phyloP scores from a whole-genome alignment of 768 basidiomycete species.

The Lyophyllum shimeji region DNA sequence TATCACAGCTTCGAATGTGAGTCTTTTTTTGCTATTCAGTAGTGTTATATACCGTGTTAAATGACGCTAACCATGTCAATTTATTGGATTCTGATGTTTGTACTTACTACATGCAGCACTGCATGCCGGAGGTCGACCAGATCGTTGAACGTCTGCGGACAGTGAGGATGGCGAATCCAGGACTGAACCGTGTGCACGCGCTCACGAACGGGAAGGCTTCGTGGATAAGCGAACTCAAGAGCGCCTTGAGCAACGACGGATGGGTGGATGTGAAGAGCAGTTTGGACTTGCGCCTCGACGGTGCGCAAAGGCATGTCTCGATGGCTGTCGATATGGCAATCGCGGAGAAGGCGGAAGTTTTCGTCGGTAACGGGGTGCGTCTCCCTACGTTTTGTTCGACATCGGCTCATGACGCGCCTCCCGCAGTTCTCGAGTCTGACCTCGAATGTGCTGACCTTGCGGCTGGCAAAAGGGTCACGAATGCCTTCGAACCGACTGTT shows the following conservation, averaged over 20 bases:
- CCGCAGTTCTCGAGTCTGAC: slow-evolving; percentile 37
- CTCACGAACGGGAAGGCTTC: slow-evolving; percentile 59
- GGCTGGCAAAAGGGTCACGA: slow-evolving; percentile 28
- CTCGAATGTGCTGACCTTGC: slow-evolving; percentile 32
- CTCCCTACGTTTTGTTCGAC: background rate
- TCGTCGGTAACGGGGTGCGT: slow-evolving; percentile 73
- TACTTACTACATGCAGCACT: slow-evolving; percentile 46
- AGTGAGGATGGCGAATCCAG: slow-evolving; percentile 28
- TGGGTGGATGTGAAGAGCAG: slow-evolving; percentile 57
- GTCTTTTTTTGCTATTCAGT: too few species aligned
- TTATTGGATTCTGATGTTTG: too few species aligned
- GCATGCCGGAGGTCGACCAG: slow-evolving; percentile 50
- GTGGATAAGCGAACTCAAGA: slow-evolving; percentile 50
- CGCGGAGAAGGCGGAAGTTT: slow-evolving; percentile 59
- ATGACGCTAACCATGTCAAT: too few species aligned
- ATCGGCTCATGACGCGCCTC: slow-evolving; percentile 1
- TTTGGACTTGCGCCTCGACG: slow-evolving; percentile 48
- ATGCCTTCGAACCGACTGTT: slow-evolving; percentile 31
- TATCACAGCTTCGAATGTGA: too few species aligned
- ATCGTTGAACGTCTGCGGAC: slow-evolving; percentile 43
- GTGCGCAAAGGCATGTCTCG: slow-evolving; percentile 56
- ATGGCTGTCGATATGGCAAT: slow-evolving; percentile 72
- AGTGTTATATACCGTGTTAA: too few species aligned
- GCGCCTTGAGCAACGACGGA: slow-evolving; percentile 31
- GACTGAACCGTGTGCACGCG: slow-evolving; percentile 51